These are phyloP conservation scores for Inonotus obliquus DNA, from an alignment of 1,284 basidiomycete species.

Conservation along the genomic window DNA sequence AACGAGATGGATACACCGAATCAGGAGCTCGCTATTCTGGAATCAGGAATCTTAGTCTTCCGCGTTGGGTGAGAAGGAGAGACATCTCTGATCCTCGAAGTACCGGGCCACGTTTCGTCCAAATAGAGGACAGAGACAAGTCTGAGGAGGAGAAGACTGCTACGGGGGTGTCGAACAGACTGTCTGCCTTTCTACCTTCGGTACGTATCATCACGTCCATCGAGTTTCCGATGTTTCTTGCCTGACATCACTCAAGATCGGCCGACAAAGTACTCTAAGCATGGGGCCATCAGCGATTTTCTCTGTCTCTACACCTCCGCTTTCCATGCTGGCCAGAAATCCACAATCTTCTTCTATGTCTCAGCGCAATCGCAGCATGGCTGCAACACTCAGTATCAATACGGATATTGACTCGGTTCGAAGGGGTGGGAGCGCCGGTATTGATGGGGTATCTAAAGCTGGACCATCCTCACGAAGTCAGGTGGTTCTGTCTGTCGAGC, in stretches of 20 bases:
- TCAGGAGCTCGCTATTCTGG: not conserved
- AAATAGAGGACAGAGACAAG: not conserved
- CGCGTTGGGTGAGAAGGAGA: not conserved
- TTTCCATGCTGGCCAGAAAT: not conserved
- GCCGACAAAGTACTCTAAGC: not conserved
- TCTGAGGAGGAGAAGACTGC: not conserved
- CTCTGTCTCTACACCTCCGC: not conserved
- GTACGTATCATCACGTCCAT: not conserved
- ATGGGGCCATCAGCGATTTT: not conserved
- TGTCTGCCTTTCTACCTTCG: not conserved
- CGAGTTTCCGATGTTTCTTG: not conserved
- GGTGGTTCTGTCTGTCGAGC: not conserved
- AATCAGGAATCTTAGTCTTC: not conserved
- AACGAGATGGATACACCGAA: not conserved
- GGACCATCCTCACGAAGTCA: not conserved
- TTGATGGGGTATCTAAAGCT: too few relatives aligned
- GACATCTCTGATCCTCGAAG: not conserved
- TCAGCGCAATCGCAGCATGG: constrained; percentile 4
- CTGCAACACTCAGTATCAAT: constrained; percentile 11
- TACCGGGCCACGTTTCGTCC: not conserved
- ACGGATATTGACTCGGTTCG: constrained; percentile 2
- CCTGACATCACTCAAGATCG: not conserved
- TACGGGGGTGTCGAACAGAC: not conserved
- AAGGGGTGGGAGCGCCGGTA: not conserved
- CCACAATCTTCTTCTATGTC: not conserved